These are phyloP conservation scores for Candida neerlandica DNA, from an alignment of 1,139 yeast species.

Conservation along the genomic window DNA sequence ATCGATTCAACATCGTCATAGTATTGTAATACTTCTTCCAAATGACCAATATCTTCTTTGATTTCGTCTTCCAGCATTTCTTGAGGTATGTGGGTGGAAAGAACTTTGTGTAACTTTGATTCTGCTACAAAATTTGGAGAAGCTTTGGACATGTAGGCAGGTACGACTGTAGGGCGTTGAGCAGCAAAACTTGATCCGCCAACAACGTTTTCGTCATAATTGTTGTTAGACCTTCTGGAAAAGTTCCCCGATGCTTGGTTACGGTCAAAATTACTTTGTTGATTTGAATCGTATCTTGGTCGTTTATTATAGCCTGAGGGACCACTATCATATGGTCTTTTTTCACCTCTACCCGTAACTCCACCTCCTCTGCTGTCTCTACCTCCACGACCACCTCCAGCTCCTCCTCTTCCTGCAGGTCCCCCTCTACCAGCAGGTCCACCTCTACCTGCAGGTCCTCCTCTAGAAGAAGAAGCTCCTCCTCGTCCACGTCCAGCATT, in stretches of 20 bases:
- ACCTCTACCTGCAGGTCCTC: not conserved
- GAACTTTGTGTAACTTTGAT: not conserved
- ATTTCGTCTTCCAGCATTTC: slow-evolving; percentile 6
- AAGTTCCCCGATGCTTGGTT: not conserved
- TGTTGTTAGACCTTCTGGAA: not conserved
- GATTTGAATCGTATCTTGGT: not conserved
- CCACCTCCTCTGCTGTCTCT: slow-evolving; percentile 3
- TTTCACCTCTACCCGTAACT: not conserved
- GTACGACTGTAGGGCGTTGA: not conserved
- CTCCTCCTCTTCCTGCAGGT: not conserved
- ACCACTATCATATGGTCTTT: not conserved
- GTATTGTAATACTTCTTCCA: slow-evolving; percentile 20
- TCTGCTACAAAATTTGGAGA: slow-evolving; percentile 2
- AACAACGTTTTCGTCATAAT: not conserved
- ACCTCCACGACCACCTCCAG: not conserved
- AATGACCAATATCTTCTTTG: slow-evolving; percentile 7
- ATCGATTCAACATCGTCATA: slow-evolving; percentile 27
- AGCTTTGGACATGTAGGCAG: not conserved
- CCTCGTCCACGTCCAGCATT: not conserved
- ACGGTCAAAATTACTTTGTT: not conserved
- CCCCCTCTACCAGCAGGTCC: not conserved
- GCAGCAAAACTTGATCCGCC: not conserved
- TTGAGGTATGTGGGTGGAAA: not conserved
- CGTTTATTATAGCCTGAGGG: not conserved
- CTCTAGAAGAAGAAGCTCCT: not conserved